Evolutionary conservation across 768 basidiomycete species (phyloP).

Genomic region (Cystofilobasidium capitatum): DNA sequence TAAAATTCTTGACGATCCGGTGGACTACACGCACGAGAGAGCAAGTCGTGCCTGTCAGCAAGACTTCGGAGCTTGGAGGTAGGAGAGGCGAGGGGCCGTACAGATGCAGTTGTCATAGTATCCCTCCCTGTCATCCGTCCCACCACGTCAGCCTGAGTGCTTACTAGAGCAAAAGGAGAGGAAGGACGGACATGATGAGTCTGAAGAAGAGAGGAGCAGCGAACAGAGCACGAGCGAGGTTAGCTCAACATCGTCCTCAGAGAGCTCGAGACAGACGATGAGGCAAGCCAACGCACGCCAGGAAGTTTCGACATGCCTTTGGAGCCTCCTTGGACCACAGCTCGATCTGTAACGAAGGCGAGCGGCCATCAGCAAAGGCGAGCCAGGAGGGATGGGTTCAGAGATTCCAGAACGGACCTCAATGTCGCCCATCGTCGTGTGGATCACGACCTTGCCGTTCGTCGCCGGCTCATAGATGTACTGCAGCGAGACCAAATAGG

Average conservation of each 20-base stretch:
- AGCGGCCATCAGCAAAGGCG: background rate
- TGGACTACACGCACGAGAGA: background rate
- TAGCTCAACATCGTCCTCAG: constrained; percentile 64
- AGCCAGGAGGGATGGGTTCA: constrained; percentile 1
- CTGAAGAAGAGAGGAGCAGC: background rate
- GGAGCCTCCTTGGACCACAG: constrained; percentile 96
- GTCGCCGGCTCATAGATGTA: constrained; percentile 26
- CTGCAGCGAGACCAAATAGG: background rate
- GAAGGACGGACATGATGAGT: constrained; percentile 10
- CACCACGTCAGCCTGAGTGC: background rate
- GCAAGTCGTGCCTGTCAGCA: background rate
- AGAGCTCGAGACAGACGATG: constrained; percentile 28
- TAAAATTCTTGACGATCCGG: constrained; percentile 79
- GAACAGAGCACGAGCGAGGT: constrained; percentile 71
- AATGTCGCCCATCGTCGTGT: constrained; percentile 75
- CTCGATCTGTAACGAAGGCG: constrained; percentile 53
- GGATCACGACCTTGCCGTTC: constrained; percentile 50
- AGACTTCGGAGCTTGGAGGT: no score
- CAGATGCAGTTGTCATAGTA: constrained; percentile 91
- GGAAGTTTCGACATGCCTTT: constrained; percentile 61
- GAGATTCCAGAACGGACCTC: constrained; percentile 13
- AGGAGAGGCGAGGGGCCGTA: constrained; percentile 13
- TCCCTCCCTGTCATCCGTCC: constrained; percentile 46
- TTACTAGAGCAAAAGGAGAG: background rate
- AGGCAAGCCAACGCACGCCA: background rate